phyloP scores from a whole-genome alignment of 2,329 filamentous ascomycete species.

The Paraphoma sp. region DNA sequence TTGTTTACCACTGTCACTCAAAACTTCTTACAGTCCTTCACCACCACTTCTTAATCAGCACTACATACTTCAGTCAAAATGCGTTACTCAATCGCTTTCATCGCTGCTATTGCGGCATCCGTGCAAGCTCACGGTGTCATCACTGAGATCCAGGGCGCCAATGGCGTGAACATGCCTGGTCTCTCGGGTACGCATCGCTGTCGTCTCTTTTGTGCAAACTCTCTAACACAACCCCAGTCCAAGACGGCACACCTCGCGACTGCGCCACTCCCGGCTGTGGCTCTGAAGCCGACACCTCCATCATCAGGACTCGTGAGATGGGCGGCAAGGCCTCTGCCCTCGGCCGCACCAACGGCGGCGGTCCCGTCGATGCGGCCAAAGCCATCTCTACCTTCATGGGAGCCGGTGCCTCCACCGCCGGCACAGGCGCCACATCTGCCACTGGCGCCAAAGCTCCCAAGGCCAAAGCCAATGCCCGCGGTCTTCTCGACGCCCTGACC shows the following conservation, averaged over 20 bases:
- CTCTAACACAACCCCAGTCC: slow-evolving; percentile 52
- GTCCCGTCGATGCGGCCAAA: slow-evolving; percentile 63
- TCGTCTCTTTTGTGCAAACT: not conserved
- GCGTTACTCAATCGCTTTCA: slow-evolving; percentile 56
- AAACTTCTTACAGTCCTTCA: slow-evolving; percentile 5
- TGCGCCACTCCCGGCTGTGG: slow-evolving; percentile 68
- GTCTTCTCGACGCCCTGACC: slow-evolving; percentile 33
- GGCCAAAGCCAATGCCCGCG: slow-evolving; percentile 26
- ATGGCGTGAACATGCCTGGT: slow-evolving; percentile 68
- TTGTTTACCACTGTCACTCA: slow-evolving; percentile 31
- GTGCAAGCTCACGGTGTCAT: slow-evolving; percentile 66
- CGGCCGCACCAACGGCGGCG: slow-evolving; percentile 66
- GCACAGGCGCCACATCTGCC: slow-evolving; percentile 3
- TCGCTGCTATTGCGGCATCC: slow-evolving; percentile 54
- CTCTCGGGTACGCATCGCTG: slow-evolving; percentile 54
- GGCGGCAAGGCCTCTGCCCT: slow-evolving; percentile 63
- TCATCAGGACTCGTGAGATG: slow-evolving; percentile 69
- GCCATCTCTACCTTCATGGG: slow-evolving; percentile 68
- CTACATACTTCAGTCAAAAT: slow-evolving; percentile 47
- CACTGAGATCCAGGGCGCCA: slow-evolving; percentile 63
- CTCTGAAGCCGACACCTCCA: slow-evolving; percentile 73
- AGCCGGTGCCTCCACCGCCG: slow-evolving; percentile 9
- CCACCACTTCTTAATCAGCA: slow-evolving; percentile 17
- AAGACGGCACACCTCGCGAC: slow-evolving; percentile 72
- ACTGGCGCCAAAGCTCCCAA: not conserved